Conservation (phyloP, 768 basidiomycete genomes). For the Auriculariales sp. region DNA sequence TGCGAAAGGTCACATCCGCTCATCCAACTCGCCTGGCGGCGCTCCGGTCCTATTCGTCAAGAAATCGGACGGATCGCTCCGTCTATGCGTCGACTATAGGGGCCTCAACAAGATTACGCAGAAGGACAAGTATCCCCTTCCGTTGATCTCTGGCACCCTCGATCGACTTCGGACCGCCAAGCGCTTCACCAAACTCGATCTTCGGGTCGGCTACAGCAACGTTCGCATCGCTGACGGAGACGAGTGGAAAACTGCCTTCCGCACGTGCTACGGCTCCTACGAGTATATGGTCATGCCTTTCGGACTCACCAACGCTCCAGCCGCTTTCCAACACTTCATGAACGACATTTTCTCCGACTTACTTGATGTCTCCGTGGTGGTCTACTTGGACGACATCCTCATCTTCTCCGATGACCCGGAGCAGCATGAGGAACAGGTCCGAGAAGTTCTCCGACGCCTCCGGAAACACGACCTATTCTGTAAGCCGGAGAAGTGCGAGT, state of each 20-base stretch:
- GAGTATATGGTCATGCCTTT: conserved; percentile 29
- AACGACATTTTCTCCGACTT: conserved; percentile 11
- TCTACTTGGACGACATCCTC: conserved; percentile 31
- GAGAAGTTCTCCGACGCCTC: conserved; percentile 19
- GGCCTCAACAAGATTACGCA: conserved; percentile 18
- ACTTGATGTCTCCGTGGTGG: conserved; percentile 23
- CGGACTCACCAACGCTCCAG: conserved; percentile 24
- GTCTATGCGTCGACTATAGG: conserved; percentile 18
- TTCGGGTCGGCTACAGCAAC: conserved; percentile 26
- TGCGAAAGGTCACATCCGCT: conserved; percentile 20
- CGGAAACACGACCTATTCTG: conserved; percentile 10
- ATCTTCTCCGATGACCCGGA: conserved; percentile 22
- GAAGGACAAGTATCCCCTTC: conserved; percentile 19
- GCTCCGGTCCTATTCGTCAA: conserved; percentile 16
- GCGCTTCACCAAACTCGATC: conserved; percentile 16
- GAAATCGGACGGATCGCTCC: conserved; percentile 21
- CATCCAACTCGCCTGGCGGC: conserved; percentile 13
- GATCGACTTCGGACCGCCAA: conserved; percentile 10
- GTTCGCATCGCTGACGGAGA: conserved; percentile 25
- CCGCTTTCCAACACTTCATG: conserved; percentile 29
- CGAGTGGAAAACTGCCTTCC: conserved; percentile 28
- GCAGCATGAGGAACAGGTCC: conserved; percentile 21
- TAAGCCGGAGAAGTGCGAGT: conserved; percentile 4
- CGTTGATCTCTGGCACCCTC: conserved; percentile 23
- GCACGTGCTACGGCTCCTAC: conserved; percentile 22